These are phyloP conservation scores for Kodamaea sp. DNA, from an alignment of 1,139 yeast species.

Conservation along the genomic window DNA sequence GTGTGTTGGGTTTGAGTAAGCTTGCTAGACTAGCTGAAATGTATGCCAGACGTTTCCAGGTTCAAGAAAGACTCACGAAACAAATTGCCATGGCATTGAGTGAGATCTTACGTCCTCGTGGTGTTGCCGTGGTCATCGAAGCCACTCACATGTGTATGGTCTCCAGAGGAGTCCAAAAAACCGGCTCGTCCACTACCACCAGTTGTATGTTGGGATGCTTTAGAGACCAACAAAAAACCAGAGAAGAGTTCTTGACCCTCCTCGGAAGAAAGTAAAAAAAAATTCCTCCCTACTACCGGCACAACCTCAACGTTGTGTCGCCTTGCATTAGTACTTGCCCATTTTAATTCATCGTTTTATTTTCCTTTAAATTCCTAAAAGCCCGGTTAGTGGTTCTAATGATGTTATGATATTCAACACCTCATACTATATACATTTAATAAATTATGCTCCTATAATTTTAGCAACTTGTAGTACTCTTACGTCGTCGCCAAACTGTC, in stretches of 20 bases:
- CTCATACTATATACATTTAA: slow-evolving; percentile 20
- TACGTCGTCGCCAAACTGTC: slow-evolving; percentile 83
- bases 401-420: slow-evolving; percentile 44
- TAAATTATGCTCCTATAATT: too few relatives aligned
- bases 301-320: slow-evolving; percentile 2
- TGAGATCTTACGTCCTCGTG: slow-evolving; percentile 89
- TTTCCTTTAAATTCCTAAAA: slow-evolving; percentile 1
- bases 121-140: slow-evolving; percentile 97
- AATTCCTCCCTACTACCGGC: not conserved
- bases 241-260: slow-evolving; percentile 92
- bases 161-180: slow-evolving; percentile 94
- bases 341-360: slow-evolving; percentile 7
- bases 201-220: slow-evolving; percentile 97
- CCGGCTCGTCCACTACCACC: slow-evolving; percentile 91
- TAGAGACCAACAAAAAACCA: slow-evolving; percentile 88
- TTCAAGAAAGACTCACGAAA: slow-evolving; percentile 93
- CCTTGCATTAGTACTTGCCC: slow-evolving; percentile 3
- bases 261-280: slow-evolving; percentile 52
- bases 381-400: slow-evolving; percentile 13
- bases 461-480: slow-evolving; percentile 30
- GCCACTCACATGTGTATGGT: slow-evolving; percentile 99
- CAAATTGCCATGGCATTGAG: slow-evolving; percentile 95
- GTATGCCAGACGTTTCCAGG: slow-evolving; percentile 94
- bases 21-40: slow-evolving; percentile 95
- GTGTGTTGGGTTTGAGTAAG: slow-evolving; percentile 92